These are phyloP conservation scores for Papiliotrema terrestris DNA, from an alignment of 1,284 basidiomycete genomes.

Conservation along the genomic window DNA sequence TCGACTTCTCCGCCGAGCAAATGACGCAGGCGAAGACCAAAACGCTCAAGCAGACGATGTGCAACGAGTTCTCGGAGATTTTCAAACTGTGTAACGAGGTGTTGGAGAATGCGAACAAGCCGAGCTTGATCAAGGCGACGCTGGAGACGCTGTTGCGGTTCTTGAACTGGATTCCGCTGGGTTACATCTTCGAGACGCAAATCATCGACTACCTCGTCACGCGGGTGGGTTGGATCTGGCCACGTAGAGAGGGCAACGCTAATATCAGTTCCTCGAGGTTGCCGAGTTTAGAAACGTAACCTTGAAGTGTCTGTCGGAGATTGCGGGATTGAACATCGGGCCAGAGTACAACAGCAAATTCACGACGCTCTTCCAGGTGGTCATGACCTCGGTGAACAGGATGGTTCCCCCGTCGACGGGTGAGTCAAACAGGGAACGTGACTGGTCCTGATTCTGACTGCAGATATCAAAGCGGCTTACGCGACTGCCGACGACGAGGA, in stretches of 20 bases:
- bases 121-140: slow-evolving; percentile 90
- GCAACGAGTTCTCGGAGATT: slow-evolving; percentile 93
- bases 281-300: slow-evolving; percentile 98
- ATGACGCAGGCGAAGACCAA: slow-evolving; percentile 99
- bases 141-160: slow-evolving; percentile 94
- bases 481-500: slow-evolving; percentile 85
- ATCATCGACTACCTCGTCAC: slow-evolving; percentile 92
- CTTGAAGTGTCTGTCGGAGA: slow-evolving; percentile 96
- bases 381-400: slow-evolving; percentile 93
- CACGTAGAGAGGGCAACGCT: neutral
- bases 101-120: slow-evolving; percentile 95
- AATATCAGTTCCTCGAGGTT: slow-evolving; percentile 81
- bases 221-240: slow-evolving; percentile 58
- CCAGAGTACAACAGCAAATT: slow-evolving; percentile 99
- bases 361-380: slow-evolving; percentile 94
- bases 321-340: slow-evolving; percentile 89
- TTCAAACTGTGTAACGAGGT: slow-evolving; percentile 96
- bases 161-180: slow-evolving; percentile 98
- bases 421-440: slow-evolving; percentile 21
- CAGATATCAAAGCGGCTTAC: slow-evolving; percentile 86
- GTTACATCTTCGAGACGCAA: slow-evolving; percentile 98
- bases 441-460: slow-evolving; percentile 6
- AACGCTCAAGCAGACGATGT: slow-evolving; percentile 96
- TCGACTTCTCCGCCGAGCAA: slow-evolving; percentile 97
- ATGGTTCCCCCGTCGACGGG: slow-evolving; percentile 96